Conservation (phyloP, 345 rosid species). For the Firmiana major region DNA sequence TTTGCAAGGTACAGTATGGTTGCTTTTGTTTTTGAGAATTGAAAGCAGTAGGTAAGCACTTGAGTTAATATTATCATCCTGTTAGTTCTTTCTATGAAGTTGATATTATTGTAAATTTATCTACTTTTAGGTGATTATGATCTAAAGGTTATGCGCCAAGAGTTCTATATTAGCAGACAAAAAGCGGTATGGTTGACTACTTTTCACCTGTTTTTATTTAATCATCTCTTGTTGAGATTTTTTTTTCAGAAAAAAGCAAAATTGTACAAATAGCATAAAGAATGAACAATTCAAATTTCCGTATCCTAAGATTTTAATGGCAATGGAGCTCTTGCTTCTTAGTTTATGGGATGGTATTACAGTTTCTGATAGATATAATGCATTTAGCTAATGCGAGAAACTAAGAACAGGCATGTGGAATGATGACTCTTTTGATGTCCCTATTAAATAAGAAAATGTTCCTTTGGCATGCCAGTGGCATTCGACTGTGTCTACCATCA, state of each 20-base stretch:
- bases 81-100: not conserved
- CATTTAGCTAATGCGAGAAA: not conserved
- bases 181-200: constrained; percentile 52
- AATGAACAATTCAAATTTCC: not conserved
- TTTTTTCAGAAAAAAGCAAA: not conserved
- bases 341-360: not conserved
- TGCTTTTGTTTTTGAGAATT: constrained; percentile 10
- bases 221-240: not conserved
- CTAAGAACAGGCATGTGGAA: not conserved
- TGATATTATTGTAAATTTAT: constrained; percentile 8
- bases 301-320: not conserved
- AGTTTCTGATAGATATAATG: not conserved
- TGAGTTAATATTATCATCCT: not conserved
- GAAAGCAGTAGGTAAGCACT: not conserved
- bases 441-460: not conserved
- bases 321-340: not conserved
- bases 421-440: not conserved
- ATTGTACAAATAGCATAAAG: not conserved
- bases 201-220: not conserved
- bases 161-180: constrained; percentile 74
- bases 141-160: constrained; percentile 94
- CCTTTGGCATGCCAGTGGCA: not conserved
- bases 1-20: constrained; percentile 59
- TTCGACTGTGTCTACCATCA: not conserved
- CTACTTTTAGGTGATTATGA: constrained; percentile 79